Evolutionary conservation across 306 rosid species (phyloP), one percentile per base, ranked within the genome.

Genomic region (Castanea sativa): DNA sequence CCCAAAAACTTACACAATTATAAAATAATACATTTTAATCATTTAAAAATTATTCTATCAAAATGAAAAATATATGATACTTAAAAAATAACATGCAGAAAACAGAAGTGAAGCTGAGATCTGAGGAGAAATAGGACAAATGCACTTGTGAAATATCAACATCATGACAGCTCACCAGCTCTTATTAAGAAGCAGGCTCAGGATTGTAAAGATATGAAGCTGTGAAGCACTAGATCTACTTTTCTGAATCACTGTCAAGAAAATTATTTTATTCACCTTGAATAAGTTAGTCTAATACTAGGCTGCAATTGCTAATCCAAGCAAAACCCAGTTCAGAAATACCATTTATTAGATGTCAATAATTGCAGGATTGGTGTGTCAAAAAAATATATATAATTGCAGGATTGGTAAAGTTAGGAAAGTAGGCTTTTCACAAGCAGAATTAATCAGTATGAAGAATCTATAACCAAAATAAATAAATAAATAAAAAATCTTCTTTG

Each of bases 81-180:
- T 38, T 38, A 38, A 7, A 41, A 8, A 41, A 41, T 2, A 41
- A 41, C 45, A 41, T 41, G 45, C 45, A 41, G 45, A 33, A 67
- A 29, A 65, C 4, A 2, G 1, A 73, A 53, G 27, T 30, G 27
- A 8, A 30, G 15, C 65, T 15, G 51, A 73, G 89, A 85, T 87
- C 81, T 75, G 56, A 70, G 75, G 73, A 29, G 27, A 53, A 32
- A 86, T 76, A 59, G 68, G 76, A 75, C 83, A 82, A 76, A 25
- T 30, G 69, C 9, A 41, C 55, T 52, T n/a, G 41, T 49, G 84
- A 29, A n/a, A 69, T 77, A 78, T 81, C 85, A 65, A 11, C 77
- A 61, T 86, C 86, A 57, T 85, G 80, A 74, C 86, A 90, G 79
- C 90, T 80, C 77, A 78, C 45, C 57, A 64, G 45, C 29, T 70